Base-by-base conservation (phyloP, 1,139 yeast species). In the Candida smagusa region DNA sequence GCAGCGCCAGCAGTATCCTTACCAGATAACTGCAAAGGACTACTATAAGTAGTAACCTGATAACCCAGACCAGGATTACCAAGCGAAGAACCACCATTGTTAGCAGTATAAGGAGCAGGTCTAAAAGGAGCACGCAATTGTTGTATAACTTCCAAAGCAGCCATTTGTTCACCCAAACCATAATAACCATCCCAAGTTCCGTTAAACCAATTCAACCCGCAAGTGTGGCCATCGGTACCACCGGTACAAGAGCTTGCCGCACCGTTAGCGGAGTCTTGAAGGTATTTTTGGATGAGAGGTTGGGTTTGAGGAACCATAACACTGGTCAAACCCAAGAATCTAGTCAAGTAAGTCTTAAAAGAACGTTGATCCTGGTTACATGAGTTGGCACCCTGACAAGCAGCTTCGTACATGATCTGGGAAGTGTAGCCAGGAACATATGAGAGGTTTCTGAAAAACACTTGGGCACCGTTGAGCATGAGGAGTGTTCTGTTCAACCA, bases 1-100 rank as follows among this genome's bases (percentile, higher is more conserved):
- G 92, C 87, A 1, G 97, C 97, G 40, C 96, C 97, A 1, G 94
- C 96, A 45, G 65, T 75, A 55, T 88, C 96, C 36, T 83, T 84
- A 1, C 65, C 54, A 31, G 70, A 70, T 34, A 87, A 68, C 12
- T 59, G 52, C 49, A 88, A 67, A 4, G 84, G 73, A 25, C 59
- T 38, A 1, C 65, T 58, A 41, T 64, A 56, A 31, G 66, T 61
- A 7, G 65, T 54, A 35, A 68, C 63, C 26, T 69, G 68, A 35
- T 66, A 54, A 30, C 83, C 82, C 1, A 78, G 79, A 28, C 68
- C 59, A n/a, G 62, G 65, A 46, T 76, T 57, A 38, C 74, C 72
- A 25, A 54, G 42, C 30, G 74, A 68, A 6, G 72, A 57, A 13
- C 77, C 82, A 30, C 81, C 81, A 8, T 63, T 65, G 8, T 56